These are phyloP conservation scores for bread wheat (Triticum aestivum) DNA, from an alignment of 176 grass and related monocot genomes.

Conservation along the genomic window DNA sequence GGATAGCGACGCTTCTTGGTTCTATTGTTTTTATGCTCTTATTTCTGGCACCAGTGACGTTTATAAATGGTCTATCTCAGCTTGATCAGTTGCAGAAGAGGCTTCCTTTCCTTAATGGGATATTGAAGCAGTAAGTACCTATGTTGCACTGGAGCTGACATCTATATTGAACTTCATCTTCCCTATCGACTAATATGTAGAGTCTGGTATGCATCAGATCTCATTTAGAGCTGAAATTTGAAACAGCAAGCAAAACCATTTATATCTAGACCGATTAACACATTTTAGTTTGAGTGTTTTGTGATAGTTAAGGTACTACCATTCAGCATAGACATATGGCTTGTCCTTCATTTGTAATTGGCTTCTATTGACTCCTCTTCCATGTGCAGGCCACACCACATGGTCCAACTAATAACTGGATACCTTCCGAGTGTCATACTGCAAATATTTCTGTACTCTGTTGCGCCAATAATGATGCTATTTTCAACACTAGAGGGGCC, in stretches of 20 bases:
- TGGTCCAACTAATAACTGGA: constrained; percentile 81
- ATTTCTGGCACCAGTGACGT: constrained; percentile 82
- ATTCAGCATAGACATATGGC: not conserved
- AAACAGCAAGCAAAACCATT: not conserved
- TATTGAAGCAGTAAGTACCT: constrained; percentile 77
- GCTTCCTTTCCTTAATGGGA: constrained; percentile 69
- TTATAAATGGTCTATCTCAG: constrained; percentile 91
- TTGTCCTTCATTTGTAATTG: not conserved
- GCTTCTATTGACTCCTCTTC: constrained; percentile 9
- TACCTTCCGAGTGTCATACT: constrained; percentile 96
- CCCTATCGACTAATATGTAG: not conserved
- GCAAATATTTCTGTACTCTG: constrained; percentile 63
- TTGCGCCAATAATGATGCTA: constrained; percentile 85
- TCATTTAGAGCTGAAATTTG: too few species aligned
- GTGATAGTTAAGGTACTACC: not conserved
- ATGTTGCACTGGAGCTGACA: not conserved
- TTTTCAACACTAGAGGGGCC: constrained; percentile 94
- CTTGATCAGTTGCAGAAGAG: constrained; percentile 73
- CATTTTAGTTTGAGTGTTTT: constrained; percentile 10
- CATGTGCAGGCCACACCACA: constrained; percentile 59
- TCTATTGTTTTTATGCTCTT: constrained; percentile 80
- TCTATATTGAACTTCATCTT: too few species aligned
- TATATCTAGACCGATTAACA: not conserved
- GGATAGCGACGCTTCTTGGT: constrained; percentile 66
- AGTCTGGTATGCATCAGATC: too few species aligned